These are phyloP conservation scores for Dryas integrifolia DNA, from an alignment of 331 rosid species.

Conservation along the genomic window DNA sequence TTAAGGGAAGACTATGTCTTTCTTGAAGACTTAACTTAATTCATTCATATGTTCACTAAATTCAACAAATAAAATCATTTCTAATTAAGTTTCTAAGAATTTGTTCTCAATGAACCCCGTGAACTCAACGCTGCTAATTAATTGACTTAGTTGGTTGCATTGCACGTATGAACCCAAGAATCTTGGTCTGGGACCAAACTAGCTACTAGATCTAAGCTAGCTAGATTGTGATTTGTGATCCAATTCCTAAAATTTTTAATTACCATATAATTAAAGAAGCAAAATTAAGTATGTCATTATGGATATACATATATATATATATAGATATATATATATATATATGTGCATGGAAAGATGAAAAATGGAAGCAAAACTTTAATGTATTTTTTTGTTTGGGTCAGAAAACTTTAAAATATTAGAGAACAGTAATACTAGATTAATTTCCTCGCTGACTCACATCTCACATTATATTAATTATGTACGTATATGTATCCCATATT, in stretches of 20 bases:
- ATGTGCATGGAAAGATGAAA: too few species aligned
- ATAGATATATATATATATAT: background rate
- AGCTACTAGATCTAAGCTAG: background rate
- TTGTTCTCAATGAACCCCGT: constrained; percentile 25
- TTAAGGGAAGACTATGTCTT: constrained; percentile 48
- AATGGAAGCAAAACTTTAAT: too few species aligned
- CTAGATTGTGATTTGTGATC: background rate
- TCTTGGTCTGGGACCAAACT: constrained; percentile 27
- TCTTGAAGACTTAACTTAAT: constrained; percentile 34
- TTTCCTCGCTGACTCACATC: too few species aligned
- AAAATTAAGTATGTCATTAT: background rate
- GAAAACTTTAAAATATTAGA: too few species aligned
- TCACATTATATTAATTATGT: too few species aligned
- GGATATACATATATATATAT: background rate
- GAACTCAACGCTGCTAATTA: constrained; percentile 36
- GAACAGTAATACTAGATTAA: too few species aligned
- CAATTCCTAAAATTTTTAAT: too few species aligned
- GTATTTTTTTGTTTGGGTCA: too few species aligned
- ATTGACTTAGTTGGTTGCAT: constrained; percentile 22
- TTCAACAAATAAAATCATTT: constrained; percentile 20
- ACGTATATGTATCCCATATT: too few species aligned
- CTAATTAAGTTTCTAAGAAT: background rate
- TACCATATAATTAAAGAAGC: too few species aligned
- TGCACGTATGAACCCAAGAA: constrained; percentile 30
- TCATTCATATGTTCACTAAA: constrained; percentile 32